Conservation (phyloP, 2,329 filamentous ascomycete species). For the Neofusicoccum sp. region DNA sequence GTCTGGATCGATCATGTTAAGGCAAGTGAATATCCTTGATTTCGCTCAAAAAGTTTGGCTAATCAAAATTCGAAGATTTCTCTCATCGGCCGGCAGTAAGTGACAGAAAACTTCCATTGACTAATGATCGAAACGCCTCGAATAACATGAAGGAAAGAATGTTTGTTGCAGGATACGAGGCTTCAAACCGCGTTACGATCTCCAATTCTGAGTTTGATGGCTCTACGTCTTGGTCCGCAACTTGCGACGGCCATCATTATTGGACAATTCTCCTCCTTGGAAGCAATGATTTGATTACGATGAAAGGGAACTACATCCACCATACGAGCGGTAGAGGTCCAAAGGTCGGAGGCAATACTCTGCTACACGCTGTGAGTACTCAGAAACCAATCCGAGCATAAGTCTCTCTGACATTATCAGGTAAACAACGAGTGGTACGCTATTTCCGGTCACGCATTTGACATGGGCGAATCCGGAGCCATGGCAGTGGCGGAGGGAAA, state of each 20-base stretch:
- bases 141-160: conserved; percentile 33
- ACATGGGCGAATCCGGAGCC: conserved; percentile 40
- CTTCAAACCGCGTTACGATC: conserved; percentile 60
- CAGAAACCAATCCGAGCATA: too few species aligned
- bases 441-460: conserved; percentile 61
- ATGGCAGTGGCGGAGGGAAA: conserved; percentile 60
- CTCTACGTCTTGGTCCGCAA: conserved; percentile 56
- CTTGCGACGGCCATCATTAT: conserved; percentile 63
- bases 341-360: conserved; percentile 60
- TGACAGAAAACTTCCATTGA: too few species aligned
- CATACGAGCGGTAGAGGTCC: conserved; percentile 59
- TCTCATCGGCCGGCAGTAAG: conserved; percentile 59
- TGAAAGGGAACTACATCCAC: conserved; percentile 65
- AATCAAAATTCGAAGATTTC: conserved; percentile 43
- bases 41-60: too few species aligned
- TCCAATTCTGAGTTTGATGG: conserved; percentile 65
- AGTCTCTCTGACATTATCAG: conserved; percentile 29
- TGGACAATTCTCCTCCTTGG: conserved; percentile 62
- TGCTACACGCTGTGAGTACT: conserved; percentile 52
- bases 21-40: background rate
- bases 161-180: conserved; percentile 59
- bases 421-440: conserved; percentile 66
- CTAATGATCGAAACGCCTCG: too few species aligned
- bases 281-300: conserved; percentile 57
- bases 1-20: conserved; percentile 32